Conservation (phyloP, 208 protist species). For the Giardia duodenalis region DNA sequence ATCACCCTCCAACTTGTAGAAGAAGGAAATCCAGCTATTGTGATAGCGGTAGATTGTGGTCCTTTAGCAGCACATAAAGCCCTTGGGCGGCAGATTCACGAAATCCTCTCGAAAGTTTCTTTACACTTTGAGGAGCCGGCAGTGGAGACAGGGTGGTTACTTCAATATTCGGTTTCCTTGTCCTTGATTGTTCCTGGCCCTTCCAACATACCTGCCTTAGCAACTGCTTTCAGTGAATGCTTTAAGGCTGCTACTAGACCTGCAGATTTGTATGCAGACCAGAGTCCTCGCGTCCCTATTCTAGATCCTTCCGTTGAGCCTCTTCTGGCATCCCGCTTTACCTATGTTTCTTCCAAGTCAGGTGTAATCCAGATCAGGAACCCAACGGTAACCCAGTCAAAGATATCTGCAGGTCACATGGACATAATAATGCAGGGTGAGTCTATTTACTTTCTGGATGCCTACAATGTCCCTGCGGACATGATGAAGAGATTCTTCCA, state of each 20-base stretch:
- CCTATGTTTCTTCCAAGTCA: no score
- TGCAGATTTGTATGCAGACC: not conserved
- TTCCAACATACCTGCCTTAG: not conserved
- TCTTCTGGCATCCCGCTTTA: no score
- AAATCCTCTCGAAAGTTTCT: not conserved
- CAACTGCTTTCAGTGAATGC: not conserved
- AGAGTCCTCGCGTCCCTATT: not conserved
- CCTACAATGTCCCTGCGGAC: no score
- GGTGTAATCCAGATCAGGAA: no score
- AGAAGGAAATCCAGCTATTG: not conserved
- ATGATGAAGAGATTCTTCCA: no score
- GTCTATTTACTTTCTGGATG: not conserved
- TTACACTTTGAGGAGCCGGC: not conserved
- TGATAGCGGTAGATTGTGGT: not conserved
- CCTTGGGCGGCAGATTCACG: no score
- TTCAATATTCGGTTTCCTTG: slow-evolving; percentile 3
- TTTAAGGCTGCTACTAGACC: not conserved
- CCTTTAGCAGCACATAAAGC: no score
- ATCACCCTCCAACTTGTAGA: not conserved
- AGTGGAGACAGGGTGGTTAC: not conserved
- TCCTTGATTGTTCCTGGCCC: not conserved
- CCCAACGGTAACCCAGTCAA: no score
- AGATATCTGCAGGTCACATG: no score
- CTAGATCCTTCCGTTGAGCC: no score
- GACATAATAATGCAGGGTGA: not conserved